Conservation (phyloP, 2,329 filamentous ascomycete species). For the Trichophaea hybrida region DNA sequence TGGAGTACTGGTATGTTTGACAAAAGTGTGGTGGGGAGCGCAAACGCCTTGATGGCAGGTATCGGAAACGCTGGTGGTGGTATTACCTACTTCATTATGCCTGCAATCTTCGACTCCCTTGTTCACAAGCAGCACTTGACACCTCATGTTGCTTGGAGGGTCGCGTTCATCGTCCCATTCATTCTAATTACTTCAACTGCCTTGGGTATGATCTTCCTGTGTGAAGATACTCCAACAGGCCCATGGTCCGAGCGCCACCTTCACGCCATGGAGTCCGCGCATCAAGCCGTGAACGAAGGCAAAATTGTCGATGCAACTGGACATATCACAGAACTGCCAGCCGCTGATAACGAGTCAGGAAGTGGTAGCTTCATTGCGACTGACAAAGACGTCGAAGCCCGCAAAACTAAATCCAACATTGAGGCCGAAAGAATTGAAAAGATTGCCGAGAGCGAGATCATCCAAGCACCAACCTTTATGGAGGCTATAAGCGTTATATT, state of each 20-base stretch:
- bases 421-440: conserved; percentile 35
- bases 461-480: conserved; percentile 43
- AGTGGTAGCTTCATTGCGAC: conserved; percentile 29
- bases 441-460: conserved; percentile 31
- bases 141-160: conserved; percentile 61
- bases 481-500: conserved; percentile 37
- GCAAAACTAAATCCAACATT: conserved; percentile 31
- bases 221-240: conserved; percentile 60
- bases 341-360: conserved; percentile 14
- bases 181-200: conserved; percentile 56
- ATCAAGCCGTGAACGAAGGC: conserved; percentile 3
- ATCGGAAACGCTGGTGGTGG: conserved; percentile 80
- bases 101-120: conserved; percentile 69
- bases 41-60: conserved; percentile 71
- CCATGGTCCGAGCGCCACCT: conserved; percentile 5
- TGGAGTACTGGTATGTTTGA: conserved; percentile 91
- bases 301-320: conserved; percentile 35
- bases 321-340: conserved; percentile 34
- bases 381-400: conserved; percentile 31
- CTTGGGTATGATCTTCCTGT: conserved; percentile 54
- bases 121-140: conserved; percentile 44
- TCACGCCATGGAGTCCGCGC: background rate
- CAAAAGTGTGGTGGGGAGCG: conserved; percentile 78
- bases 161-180: conserved; percentile 72
- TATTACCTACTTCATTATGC: conserved; percentile 89